Conservation (phyloP, 108 stramenopile species). For the Discostella stelligeroides region DNA sequence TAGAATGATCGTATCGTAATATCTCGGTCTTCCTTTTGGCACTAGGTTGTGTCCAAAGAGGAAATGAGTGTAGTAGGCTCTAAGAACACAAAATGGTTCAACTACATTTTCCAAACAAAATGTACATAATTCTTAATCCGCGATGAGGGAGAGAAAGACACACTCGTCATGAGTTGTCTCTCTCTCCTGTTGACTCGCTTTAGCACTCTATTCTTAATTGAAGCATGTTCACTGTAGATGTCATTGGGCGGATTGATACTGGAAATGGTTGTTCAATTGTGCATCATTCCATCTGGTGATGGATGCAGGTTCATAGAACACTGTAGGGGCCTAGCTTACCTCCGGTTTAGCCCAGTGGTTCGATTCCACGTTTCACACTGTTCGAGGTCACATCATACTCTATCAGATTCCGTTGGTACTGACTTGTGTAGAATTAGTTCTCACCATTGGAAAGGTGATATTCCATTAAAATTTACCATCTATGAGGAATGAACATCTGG, state of each 20-base stretch:
- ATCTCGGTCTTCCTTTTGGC: too few relatives aligned
- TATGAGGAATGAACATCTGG: too few relatives aligned
- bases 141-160: too few relatives aligned
- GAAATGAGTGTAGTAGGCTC: not conserved
- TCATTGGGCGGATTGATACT: not conserved
- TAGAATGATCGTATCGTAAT: conserved; percentile 21
- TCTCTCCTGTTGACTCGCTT: not conserved
- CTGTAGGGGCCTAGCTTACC: conserved; percentile 6
- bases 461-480: too few relatives aligned
- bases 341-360: conserved; percentile 1
- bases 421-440: too few relatives aligned
- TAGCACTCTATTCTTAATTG: not conserved
- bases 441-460: too few relatives aligned
- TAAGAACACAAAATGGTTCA: not conserved
- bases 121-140: conserved; percentile 5
- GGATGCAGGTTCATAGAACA: not conserved
- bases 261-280: not conserved
- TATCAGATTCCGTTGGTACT: too few relatives aligned
- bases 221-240: not conserved
- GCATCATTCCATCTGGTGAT: conserved; percentile 10
- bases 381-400: too few relatives aligned
- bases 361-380: conserved; percentile 13
- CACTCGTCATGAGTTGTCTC: not conserved
- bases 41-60: too few relatives aligned
- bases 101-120: too few relatives aligned